Evolutionary conservation across 441 rosid genomes (phyloP), one percentile per base, ranked within the genome.

Genomic region (Melastoma candidum): DNA sequence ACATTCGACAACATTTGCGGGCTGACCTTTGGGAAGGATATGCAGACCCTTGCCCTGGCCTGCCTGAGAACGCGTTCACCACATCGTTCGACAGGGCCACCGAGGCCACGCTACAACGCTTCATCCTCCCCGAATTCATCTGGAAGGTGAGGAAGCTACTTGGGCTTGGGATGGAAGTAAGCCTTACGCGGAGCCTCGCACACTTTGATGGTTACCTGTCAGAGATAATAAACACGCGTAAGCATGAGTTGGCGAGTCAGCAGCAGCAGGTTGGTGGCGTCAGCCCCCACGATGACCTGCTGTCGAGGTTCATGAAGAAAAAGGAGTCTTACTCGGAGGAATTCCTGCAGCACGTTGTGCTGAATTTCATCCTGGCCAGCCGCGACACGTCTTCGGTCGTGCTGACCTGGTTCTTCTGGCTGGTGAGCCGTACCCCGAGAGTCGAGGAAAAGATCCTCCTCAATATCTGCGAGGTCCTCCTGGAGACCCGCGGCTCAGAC

Each of bases 1-100:
- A 61, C 66, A 4, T 61, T 61, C 54, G 66, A 61, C 51, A 61
- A 61, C 59, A 61, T 61, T 26, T 61, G 66, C 11, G 66, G 66
- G 43, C 49, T 61, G 59, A 26, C 66, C 5, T 61, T 61, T 9
- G 66, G 66, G n/a, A 47, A 32, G 48, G 66, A 61, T 17, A 59
- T 59, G 44, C 49, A 54, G 54, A 61, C 66, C 2, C 47, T 61
- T 44, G n/a, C 66, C 26, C 39, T 0, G 66, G 54, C 29, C 66
- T 61, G 44, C 59, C 54, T 0, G 66, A 61, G 46, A 61, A 61
- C 1, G 29, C 48, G 13, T 61, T 61, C 22, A 43, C 66, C 11
- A 53, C 54, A 14, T 48, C 66, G 10, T 61, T 61, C 17, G 66
- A 61, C 54, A 47, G 59, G 1, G 66, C 66, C 32, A 61, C 66